phyloP scores from a whole-genome alignment of 1,284 basidiomycete genomes.

The Gomphus sp. region DNA sequence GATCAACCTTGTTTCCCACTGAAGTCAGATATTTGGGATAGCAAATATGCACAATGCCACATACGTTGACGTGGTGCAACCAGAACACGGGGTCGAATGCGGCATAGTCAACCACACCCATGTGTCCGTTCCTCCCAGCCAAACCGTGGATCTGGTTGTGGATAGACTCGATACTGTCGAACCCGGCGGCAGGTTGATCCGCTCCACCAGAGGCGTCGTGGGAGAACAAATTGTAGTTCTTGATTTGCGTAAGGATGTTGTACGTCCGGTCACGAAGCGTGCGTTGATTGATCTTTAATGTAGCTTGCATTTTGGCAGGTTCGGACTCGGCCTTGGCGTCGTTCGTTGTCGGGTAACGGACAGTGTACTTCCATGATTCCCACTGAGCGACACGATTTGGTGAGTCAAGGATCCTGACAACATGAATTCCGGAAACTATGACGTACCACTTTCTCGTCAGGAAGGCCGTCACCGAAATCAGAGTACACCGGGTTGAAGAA shows the following conservation, averaged over 20 bases:
- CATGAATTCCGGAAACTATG: neutral
- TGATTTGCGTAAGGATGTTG: conserved; percentile 29
- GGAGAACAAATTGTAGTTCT: conserved; percentile 35
- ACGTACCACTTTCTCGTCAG: conserved; percentile 11
- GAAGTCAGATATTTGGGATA: neutral
- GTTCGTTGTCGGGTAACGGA: conserved; percentile 28
- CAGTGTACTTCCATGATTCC: conserved; percentile 28
- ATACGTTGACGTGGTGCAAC: conserved; percentile 28
- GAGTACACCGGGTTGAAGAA: conserved; percentile 32
- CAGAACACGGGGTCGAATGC: conserved; percentile 42
- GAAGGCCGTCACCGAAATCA: conserved; percentile 22
- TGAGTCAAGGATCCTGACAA: neutral
- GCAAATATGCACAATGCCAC: neutral
- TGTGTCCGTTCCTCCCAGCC: conserved; percentile 35
- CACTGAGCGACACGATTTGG: conserved; percentile 18
- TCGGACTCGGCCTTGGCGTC: conserved; percentile 18
- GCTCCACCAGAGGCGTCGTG: conserved; percentile 27
- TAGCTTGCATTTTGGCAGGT: conserved; percentile 13
- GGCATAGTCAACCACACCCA: conserved; percentile 26
- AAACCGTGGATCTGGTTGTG: conserved; percentile 37
- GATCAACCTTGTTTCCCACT: conserved; percentile 29
- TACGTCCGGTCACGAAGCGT: conserved; percentile 23
- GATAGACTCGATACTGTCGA: conserved; percentile 39
- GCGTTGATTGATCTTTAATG: conserved; percentile 20
- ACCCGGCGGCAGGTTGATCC: conserved; percentile 24